A percentile compares a stretch with the other conserved stretches of the same genome.
These are phyloP conservation scores for Schoenoplectus tabernaemontani DNA, from an alignment of 202 grass and related monocot genomes.

Conservation along the genomic window DNA sequence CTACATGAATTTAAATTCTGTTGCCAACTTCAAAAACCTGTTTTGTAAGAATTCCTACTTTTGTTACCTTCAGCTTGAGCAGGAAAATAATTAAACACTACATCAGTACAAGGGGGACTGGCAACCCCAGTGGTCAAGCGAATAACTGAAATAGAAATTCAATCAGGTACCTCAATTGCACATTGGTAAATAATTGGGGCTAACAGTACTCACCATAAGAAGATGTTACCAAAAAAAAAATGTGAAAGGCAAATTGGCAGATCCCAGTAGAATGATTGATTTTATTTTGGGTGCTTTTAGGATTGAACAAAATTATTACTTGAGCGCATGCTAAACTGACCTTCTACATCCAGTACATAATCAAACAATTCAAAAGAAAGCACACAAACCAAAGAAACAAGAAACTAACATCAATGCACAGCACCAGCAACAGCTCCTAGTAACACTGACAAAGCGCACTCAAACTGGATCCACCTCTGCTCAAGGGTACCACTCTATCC, in stretches of 20 bases:
- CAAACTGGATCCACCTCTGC: conserved; percentile 78
- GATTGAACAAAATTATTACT: not conserved
- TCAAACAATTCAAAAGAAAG: not conserved
- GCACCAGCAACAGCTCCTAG: not conserved
- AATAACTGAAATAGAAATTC: not conserved
- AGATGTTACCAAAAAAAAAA: not conserved
- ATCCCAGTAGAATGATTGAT: not conserved
- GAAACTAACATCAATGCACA: not conserved
- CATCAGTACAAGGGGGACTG: not conserved
- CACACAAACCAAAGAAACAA: not conserved
- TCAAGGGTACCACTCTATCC: conserved; percentile 70
- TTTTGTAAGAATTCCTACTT: not conserved
- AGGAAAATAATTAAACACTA: not conserved
- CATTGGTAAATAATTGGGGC: not conserved
- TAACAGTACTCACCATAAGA: not conserved
- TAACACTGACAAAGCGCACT: conserved; percentile 49
- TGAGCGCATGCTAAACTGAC: not conserved
- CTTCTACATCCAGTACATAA: not conserved
- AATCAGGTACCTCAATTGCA: not conserved
- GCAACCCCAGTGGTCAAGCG: not conserved
- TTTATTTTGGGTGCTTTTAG: not conserved
- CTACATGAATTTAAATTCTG: conserved; percentile 29
- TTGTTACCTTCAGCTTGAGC: not conserved
- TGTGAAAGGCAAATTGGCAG: not conserved
- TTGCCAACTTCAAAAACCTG: not conserved